Evolutionary conservation across 441 rosid species (phyloP).

Genomic region (Adansonia madagascariensis): DNA sequence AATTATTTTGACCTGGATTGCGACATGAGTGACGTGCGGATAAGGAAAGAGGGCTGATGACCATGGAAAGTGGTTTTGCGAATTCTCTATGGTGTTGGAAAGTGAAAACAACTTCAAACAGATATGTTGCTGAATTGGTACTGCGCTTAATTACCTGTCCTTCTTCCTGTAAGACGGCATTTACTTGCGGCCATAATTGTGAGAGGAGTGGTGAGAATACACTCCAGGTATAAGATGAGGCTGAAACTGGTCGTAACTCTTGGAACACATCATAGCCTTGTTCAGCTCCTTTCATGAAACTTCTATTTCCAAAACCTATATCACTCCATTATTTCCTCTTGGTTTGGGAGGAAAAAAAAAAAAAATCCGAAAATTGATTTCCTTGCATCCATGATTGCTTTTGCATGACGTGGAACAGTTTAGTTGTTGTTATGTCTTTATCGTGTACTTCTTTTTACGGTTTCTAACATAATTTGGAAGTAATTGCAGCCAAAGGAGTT

Average conservation of each 20-base stretch:
- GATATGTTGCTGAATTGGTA: background rate
- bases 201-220: background rate
- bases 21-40: background rate
- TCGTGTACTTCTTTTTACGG: background rate
- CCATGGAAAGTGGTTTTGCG: background rate
- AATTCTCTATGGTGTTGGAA: background rate
- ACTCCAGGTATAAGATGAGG: slow-evolving; percentile 7
- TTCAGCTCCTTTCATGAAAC: slow-evolving; percentile 5
- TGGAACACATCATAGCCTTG: slow-evolving; percentile 12
- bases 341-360: slow-evolving; percentile 12
- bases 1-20: slow-evolving; percentile 11
- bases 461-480: background rate
- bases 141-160: background rate
- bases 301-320: background rate
- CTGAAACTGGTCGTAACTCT: background rate
- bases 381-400: background rate
- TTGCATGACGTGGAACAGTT: slow-evolving; percentile 11
- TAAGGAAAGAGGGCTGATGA: slow-evolving; percentile 13
- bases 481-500: slow-evolving; percentile 15
- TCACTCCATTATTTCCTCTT: slow-evolving; percentile 11
- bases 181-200: background rate
- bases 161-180: background rate
- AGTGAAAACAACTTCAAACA: background rate
- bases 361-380: slow-evolving; percentile 13
- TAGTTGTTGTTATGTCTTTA: slow-evolving; percentile 16